These are phyloP conservation scores for Vanrija pseudolonga DNA, from an alignment of 1,284 basidiomycete species.

Conservation along the genomic window DNA sequence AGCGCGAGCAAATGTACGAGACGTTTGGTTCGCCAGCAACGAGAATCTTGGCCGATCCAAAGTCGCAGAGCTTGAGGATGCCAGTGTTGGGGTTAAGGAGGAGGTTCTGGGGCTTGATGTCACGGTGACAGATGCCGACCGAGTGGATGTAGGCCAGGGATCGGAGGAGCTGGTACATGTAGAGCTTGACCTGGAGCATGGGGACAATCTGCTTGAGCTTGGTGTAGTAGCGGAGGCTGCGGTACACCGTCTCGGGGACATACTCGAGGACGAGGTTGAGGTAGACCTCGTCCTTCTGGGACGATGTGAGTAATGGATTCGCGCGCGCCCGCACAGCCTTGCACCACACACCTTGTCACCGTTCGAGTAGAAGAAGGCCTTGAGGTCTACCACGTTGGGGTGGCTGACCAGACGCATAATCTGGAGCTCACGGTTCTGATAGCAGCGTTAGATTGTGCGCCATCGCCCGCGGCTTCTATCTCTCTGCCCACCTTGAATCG, in stretches of 20 bases:
- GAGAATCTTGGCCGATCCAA: conserved; percentile 97
- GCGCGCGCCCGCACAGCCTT: not conserved
- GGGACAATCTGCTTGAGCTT: conserved; percentile 99
- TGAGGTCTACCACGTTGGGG: conserved; percentile 96
- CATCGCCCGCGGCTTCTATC: not conserved
- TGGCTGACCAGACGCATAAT: conserved; percentile 98
- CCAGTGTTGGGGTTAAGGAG: conserved; percentile 95
- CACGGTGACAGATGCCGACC: conserved; percentile 80
- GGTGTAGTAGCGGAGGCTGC: conserved; percentile 96
- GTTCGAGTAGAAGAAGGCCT: conserved; percentile 98
- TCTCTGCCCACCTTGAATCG: conserved; percentile 80
- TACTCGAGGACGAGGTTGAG: conserved; percentile 99
- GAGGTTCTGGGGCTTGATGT: conserved; percentile 99
- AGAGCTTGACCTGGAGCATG: conserved; percentile 90
- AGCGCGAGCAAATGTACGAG: conserved; percentile 98
- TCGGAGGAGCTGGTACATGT: conserved; percentile 73
- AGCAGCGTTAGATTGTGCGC: not conserved
- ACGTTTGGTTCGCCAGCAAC: conserved; percentile 98
- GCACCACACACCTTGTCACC: conserved; percentile 80
- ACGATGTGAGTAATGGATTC: not conserved
- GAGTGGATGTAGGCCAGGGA: conserved; percentile 21
- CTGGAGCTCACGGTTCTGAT: conserved; percentile 95
- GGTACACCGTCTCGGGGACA: conserved; percentile 98
- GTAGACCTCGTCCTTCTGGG: conserved; percentile 98
- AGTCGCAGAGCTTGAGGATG: conserved; percentile 96